Evolutionary conservation across 1,284 basidiomycete genomes (phyloP).

Genomic region (Phlebopus sp.): DNA sequence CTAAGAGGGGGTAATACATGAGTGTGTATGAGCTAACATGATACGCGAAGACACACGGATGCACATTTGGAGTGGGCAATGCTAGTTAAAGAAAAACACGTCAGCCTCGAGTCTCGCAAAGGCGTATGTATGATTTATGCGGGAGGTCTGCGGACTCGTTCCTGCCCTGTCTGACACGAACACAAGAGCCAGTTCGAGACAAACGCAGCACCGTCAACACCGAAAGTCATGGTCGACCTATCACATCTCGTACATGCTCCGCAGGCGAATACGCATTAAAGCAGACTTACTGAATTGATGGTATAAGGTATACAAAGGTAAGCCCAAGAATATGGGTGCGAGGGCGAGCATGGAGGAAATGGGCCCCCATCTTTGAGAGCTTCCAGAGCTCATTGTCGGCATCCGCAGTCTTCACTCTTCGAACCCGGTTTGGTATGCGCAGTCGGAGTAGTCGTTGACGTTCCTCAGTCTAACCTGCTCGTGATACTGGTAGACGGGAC

Average conservation of each 20-base stretch:
- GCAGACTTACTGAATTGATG: constrained; percentile 45
- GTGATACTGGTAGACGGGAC: too few relatives aligned
- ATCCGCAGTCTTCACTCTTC: too few relatives aligned
- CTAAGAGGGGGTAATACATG: constrained; percentile 33
- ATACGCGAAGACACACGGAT: constrained; percentile 33
- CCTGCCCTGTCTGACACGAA: background rate
- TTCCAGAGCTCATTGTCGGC: constrained; percentile 11
- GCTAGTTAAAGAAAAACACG: constrained; percentile 23
- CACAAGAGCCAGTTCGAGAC: background rate
- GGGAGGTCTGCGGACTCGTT: background rate
- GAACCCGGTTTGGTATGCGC: too few relatives aligned
- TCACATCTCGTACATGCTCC: too few relatives aligned
- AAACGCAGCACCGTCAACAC: background rate
- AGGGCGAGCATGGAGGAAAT: constrained; percentile 45
- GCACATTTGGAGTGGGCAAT: constrained; percentile 38
- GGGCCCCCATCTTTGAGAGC: constrained; percentile 38
- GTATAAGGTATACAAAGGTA: constrained; percentile 39
- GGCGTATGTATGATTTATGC: background rate
- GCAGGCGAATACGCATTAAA: background rate
- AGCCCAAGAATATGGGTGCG: constrained; percentile 43
- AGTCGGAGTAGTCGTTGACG: too few relatives aligned
- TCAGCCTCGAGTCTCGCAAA: background rate
- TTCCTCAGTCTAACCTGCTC: too few relatives aligned
- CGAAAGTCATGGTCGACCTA: background rate
- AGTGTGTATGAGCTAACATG: background rate